phyloP scores from a whole-genome alignment of 2,329 filamentous ascomycete species.

The Cladophialophora immunda region DNA sequence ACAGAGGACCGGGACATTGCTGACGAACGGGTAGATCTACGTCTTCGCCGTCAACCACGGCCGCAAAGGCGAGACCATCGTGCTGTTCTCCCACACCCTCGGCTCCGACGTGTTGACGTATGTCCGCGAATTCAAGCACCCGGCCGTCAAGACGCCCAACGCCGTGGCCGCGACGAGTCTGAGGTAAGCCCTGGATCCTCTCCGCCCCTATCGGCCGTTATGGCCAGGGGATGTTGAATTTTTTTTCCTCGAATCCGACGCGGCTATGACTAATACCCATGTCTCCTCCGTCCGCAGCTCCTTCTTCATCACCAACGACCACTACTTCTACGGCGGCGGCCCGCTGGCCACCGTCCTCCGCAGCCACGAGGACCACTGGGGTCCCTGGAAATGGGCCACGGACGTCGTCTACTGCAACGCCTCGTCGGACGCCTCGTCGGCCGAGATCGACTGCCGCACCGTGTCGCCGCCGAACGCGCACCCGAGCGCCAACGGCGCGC shows the following conservation, averaged over 20 bases:
- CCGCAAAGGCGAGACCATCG: slow-evolving; percentile 28
- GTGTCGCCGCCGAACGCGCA: slow-evolving; percentile 29
- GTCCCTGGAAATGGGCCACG: slow-evolving; percentile 32
- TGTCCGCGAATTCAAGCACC: slow-evolving; percentile 27
- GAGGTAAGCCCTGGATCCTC: too few relatives aligned
- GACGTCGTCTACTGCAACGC: slow-evolving; percentile 31
- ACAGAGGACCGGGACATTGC: too few relatives aligned
- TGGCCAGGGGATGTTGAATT: too few relatives aligned
- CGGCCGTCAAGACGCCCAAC: slow-evolving; percentile 34
- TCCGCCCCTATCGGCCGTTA: too few relatives aligned
- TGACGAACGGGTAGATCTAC: slow-evolving; percentile 25
- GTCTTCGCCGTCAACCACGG: slow-evolving; percentile 35
- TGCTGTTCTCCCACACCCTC: slow-evolving; percentile 29
- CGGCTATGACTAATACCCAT: too few relatives aligned
- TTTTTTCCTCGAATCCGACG: too few relatives aligned
- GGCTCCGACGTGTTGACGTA: slow-evolving; percentile 30
- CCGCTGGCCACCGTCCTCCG: slow-evolving; percentile 25
- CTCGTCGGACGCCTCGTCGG: not conserved
- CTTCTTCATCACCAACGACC: slow-evolving; percentile 37
- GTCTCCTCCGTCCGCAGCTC: slow-evolving; percentile 17
- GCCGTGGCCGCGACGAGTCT: slow-evolving; percentile 29
- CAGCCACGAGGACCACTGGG: slow-evolving; percentile 28
- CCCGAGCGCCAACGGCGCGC: slow-evolving; percentile 32
- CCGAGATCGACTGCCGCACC: slow-evolving; percentile 27
- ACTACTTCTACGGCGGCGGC: slow-evolving; percentile 31